Evolutionary conservation across 2,329 filamentous ascomycete species (phyloP).

Genomic region (Fusarium secorum): DNA sequence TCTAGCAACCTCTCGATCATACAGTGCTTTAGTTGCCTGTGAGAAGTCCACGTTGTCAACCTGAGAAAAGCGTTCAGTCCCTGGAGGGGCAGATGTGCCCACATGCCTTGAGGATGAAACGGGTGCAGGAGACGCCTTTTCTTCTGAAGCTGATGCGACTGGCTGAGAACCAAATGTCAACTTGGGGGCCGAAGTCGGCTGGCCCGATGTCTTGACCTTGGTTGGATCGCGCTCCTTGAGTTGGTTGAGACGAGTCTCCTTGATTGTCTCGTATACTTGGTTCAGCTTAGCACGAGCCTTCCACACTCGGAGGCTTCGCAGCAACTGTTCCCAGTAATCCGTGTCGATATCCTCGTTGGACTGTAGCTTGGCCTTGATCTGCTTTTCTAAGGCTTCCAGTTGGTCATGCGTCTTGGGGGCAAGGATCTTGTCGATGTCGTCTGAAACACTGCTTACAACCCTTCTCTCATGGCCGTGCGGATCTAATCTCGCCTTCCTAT

Average conservation of each 20-base stretch:
- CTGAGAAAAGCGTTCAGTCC: constrained; percentile 73
- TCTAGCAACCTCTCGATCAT: constrained; percentile 90
- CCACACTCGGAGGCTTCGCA: constrained; percentile 85
- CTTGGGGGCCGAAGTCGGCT: constrained; percentile 9
- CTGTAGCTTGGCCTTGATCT: constrained; percentile 85
- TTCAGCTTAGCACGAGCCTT: constrained; percentile 89
- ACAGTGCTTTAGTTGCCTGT: constrained; percentile 84
- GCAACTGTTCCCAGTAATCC: constrained; percentile 95
- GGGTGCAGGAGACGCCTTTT: constrained; percentile 7
- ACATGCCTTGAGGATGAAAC: constrained; percentile 39
- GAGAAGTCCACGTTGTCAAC: constrained; percentile 81
- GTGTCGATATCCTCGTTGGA: constrained; percentile 93
- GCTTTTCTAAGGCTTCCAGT: constrained; percentile 83
- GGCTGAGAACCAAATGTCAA: neutral
- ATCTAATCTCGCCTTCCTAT: constrained; percentile 73
- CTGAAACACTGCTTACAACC: constrained; percentile 80
- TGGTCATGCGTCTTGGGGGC: constrained; percentile 86
- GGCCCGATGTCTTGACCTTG: constrained; percentile 58
- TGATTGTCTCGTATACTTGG: constrained; percentile 78
- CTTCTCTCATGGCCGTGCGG: constrained; percentile 71
- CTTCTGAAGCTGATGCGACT: constrained; percentile 5
- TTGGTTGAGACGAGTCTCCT: constrained; percentile 71
- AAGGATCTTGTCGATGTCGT: constrained; percentile 88
- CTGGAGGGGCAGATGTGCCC: constrained; percentile 55
- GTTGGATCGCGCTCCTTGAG: constrained; percentile 73